phyloP scores from a whole-genome alignment of 345 rosid genomes.

The Salix suchowensis region DNA sequence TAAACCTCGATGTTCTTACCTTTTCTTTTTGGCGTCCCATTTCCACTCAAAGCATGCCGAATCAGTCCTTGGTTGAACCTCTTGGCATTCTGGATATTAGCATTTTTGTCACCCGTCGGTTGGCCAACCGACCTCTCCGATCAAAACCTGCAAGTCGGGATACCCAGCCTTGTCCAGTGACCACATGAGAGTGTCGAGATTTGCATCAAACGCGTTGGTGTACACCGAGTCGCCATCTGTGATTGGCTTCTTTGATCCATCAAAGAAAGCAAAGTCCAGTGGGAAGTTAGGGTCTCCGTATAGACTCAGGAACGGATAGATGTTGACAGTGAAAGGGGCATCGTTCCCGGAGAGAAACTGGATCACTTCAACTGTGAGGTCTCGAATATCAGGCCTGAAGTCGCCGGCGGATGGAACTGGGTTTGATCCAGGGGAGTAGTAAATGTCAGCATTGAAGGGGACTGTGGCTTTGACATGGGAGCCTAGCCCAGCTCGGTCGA shows the following conservation, averaged over 20 bases:
- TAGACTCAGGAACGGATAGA: constrained; percentile 50
- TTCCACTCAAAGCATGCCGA: constrained; percentile 20
- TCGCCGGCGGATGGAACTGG: constrained; percentile 26
- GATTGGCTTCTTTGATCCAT: constrained; percentile 30
- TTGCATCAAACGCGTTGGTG: constrained; percentile 39
- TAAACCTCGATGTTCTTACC: constrained; percentile 16
- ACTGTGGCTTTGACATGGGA: constrained; percentile 38
- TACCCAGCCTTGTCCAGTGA: constrained; percentile 27
- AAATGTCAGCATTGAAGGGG: constrained; percentile 49
- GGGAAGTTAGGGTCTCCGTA: constrained; percentile 38
- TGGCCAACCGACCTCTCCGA: constrained; percentile 46
- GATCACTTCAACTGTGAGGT: constrained; percentile 9
- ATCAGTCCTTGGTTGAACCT: constrained; percentile 34
- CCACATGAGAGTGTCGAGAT: constrained; percentile 32
- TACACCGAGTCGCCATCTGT: constrained; percentile 22
- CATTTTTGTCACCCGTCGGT: constrained; percentile 38
- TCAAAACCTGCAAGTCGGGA: constrained; percentile 22
- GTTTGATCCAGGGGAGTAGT: constrained; percentile 21
- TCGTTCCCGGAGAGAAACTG: constrained; percentile 14
- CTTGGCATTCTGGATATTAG: constrained; percentile 21
- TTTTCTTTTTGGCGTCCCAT: constrained; percentile 27
- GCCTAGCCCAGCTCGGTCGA: constrained; percentile 25
- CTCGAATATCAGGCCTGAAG: constrained; percentile 15
- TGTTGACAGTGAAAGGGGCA: constrained; percentile 48
- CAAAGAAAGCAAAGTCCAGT: constrained; percentile 43